Percentiles rank a stretch among this genome's conserved stretches.
These are phyloP conservation scores for Phlyctochytrium planicorne DNA, from an alignment of 192 early-diverging fungal species.

Conservation along the genomic window DNA sequence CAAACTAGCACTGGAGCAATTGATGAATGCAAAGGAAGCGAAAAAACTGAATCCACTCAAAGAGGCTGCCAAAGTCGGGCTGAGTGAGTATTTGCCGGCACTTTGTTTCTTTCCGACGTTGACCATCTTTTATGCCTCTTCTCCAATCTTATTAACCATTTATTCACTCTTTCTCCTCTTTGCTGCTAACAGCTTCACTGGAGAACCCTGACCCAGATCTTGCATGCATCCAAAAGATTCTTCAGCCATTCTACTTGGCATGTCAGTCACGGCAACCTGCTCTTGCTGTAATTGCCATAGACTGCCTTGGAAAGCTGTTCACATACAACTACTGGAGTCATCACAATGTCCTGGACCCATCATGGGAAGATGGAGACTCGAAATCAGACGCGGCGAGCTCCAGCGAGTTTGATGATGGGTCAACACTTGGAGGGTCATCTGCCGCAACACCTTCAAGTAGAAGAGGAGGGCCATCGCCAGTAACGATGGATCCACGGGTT, in stretches of 20 bases:
- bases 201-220: slow-evolving; percentile 24
- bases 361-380: slow-evolving; percentile 8
- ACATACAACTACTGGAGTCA: slow-evolving; percentile 60
- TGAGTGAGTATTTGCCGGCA: slow-evolving; percentile 36
- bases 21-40: slow-evolving; percentile 44
- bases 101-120: slow-evolving; percentile 2
- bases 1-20: slow-evolving; percentile 46
- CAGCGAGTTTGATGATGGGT: slow-evolving; percentile 20
- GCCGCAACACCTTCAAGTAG: neutral
- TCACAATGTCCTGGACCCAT: slow-evolving; percentile 14
- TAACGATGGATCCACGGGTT: slow-evolving; percentile 36
- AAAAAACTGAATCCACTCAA: slow-evolving; percentile 39
- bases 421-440: neutral
- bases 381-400: slow-evolving; percentile 1
- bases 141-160: no score
- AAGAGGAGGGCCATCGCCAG: neutral
- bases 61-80: slow-evolving; percentile 39
- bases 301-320: slow-evolving; percentile 75
- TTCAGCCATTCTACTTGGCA: slow-evolving; percentile 69
- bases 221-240: slow-evolving; percentile 43
- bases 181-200: slow-evolving; percentile 9
- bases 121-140: no score
- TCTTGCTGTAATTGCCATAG: slow-evolving; percentile 68
- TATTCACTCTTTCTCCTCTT: no score
- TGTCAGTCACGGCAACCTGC: slow-evolving; percentile 65